phyloP scores from a whole-genome alignment of 441 rosid genomes.

The Pelargonium fulgidum region DNA sequence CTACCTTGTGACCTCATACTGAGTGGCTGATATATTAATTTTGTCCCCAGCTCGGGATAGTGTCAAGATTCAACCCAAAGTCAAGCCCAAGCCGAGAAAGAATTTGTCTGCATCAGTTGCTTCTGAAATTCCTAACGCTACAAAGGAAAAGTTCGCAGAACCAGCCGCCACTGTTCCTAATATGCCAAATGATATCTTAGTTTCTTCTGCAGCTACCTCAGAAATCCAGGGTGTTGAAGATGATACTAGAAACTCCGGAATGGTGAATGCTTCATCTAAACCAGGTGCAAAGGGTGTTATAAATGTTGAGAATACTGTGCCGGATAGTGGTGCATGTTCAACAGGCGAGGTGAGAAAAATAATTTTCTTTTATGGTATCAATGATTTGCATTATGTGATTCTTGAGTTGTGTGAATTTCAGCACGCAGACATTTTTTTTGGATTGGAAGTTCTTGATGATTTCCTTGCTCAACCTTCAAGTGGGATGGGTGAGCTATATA shows the following conservation, averaged over 20 bases:
- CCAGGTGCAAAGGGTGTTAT: neutral
- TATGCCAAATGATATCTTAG: conserved; percentile 2
- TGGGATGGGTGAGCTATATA: conserved; percentile 22
- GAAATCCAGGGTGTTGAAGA: conserved; percentile 12
- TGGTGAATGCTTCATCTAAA: neutral
- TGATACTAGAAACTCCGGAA: neutral
- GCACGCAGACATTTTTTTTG: conserved; percentile 34
- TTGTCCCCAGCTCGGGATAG: conserved; percentile 19
- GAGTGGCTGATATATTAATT: neutral
- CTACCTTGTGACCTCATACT: neutral
- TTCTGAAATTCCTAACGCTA: neutral
- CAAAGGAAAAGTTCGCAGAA: no score
- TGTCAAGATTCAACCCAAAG: conserved; percentile 24
- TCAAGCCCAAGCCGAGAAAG: conserved; percentile 17
- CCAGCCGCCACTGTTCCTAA: no score
- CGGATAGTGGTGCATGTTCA: conserved; percentile 21
- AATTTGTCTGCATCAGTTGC: conserved; percentile 9
- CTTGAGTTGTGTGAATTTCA: conserved; percentile 25
- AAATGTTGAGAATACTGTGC: conserved; percentile 12
- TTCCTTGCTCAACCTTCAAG: conserved; percentile 22
- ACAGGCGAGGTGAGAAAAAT: conserved; percentile 30
- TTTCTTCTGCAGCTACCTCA: conserved; percentile 14
- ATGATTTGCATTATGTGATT: conserved; percentile 5
- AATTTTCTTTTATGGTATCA: neutral
- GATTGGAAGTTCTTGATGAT: conserved; percentile 30